Evolutionary conservation across 1,284 basidiomycete species (phyloP).

Genomic region (Heterobasidion annosum): DNA sequence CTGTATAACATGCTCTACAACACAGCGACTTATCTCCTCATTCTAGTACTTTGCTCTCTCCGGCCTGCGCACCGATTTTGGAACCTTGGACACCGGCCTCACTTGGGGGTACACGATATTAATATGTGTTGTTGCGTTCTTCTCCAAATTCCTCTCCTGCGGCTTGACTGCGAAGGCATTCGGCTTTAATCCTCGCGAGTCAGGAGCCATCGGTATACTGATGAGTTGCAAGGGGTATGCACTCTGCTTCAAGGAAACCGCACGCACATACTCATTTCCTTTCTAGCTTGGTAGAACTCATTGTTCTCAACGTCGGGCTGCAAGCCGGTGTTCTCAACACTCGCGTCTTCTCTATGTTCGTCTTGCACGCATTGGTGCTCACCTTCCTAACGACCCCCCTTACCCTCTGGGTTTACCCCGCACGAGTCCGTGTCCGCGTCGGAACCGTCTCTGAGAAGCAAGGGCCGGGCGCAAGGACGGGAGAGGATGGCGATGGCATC

Average conservation of each 20-base stretch:
- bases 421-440: slow-evolving; percentile 30
- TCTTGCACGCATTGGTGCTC: slow-evolving; percentile 77
- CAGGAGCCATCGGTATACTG: slow-evolving; percentile 79
- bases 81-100: slow-evolving; percentile 61
- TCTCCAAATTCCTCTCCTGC: slow-evolving; percentile 71
- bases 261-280: slow-evolving; percentile 1
- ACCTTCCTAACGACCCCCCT: slow-evolving; percentile 85
- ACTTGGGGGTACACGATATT: slow-evolving; percentile 86
- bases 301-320: slow-evolving; percentile 89
- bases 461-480: slow-evolving; percentile 7
- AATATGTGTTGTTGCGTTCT: slow-evolving; percentile 76
- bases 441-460: slow-evolving; percentile 14
- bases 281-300: slow-evolving; percentile 72
- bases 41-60: slow-evolving; percentile 75
- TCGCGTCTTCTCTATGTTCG: slow-evolving; percentile 80
- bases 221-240: slow-evolving; percentile 91
- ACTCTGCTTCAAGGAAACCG: background rate
- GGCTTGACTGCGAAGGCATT: slow-evolving; percentile 50
- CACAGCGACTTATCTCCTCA: background rate
- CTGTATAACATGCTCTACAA: background rate
- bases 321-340: slow-evolving; percentile 72
- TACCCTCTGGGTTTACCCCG: slow-evolving; percentile 70
- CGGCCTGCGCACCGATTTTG: slow-evolving; percentile 79
- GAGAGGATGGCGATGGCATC: slow-evolving; percentile 4
- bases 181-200: slow-evolving; percentile 74